These are phyloP conservation scores for Metschnikowia rubicola DNA, from an alignment of 805 yeast species.

Conservation along the genomic window DNA sequence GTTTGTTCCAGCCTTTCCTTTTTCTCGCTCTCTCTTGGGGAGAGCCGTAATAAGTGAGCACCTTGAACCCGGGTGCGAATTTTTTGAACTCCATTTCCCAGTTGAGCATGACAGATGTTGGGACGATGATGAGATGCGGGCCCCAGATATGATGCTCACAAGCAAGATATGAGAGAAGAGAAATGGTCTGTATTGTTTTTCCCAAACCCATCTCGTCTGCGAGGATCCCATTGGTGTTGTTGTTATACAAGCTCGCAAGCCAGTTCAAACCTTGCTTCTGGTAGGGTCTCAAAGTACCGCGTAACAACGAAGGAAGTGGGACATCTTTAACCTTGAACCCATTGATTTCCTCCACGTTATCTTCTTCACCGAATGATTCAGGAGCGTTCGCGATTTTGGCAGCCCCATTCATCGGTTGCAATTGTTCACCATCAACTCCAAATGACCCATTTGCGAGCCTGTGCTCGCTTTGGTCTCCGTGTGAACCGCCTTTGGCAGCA, in stretches of 20 bases:
- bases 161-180: constrained; percentile 81
- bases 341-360: constrained; percentile 34
- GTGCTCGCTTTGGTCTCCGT: too few species aligned
- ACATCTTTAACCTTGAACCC: constrained; percentile 55
- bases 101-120: constrained; percentile 93
- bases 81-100: constrained; percentile 99
- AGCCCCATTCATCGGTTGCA: not conserved
- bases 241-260: constrained; percentile 91
- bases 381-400: constrained; percentile 7
- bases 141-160: constrained; percentile 96
- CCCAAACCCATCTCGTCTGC: constrained; percentile 99
- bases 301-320: constrained; percentile 68
- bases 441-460: not conserved
- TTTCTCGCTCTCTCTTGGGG: constrained; percentile 96
- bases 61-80: constrained; percentile 97
- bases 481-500: too few species aligned
- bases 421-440: too few species aligned
- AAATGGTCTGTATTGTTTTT: constrained; percentile 93
- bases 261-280: constrained; percentile 97
- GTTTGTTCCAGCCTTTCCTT: constrained; percentile 96
- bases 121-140: constrained; percentile 94
- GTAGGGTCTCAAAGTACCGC: constrained; percentile 83
- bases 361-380: constrained; percentile 7
- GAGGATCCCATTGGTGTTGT: constrained; percentile 89
- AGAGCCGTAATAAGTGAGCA: constrained; percentile 91